phyloP scores from a whole-genome alignment of 169 alveolate genomes.

The Babesia ovata region DNA sequence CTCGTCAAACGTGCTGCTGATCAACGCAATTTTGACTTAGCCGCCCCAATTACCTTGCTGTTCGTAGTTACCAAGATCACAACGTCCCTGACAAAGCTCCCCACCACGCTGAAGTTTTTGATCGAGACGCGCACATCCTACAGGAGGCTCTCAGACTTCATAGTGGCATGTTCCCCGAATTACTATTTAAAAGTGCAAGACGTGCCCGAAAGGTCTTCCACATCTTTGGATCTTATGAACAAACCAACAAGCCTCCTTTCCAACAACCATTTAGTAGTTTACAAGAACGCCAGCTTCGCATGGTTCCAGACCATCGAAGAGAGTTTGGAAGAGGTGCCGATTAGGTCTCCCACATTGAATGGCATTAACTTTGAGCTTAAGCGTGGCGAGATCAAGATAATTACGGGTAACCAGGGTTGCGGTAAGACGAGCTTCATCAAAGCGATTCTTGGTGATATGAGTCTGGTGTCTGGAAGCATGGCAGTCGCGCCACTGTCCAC shows the following conservation, averaged over 20 bases:
- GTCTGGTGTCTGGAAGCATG: slow-evolving; percentile 64
- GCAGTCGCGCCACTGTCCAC: slow-evolving; percentile 59
- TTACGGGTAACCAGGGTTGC: slow-evolving; percentile 63
- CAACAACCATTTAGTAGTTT: slow-evolving; percentile 7
- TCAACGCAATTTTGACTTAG: slow-evolving; percentile 7
- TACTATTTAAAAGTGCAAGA: slow-evolving; percentile 11
- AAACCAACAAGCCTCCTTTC: background rate
- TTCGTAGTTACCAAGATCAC: slow-evolving; percentile 33
- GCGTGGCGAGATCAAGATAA: slow-evolving; percentile 52
- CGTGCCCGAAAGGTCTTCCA: background rate
- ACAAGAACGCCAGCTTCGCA: slow-evolving; percentile 39
- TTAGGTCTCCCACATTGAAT: background rate
- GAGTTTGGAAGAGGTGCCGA: background rate
- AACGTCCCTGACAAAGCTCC: slow-evolving; percentile 21
- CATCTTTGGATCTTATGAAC: background rate
- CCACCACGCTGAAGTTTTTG: slow-evolving; percentile 27
- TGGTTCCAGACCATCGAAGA: slow-evolving; percentile 36
- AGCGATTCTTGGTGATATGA: slow-evolving; percentile 66
- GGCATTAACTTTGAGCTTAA: slow-evolving; percentile 33
- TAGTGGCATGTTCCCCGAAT: slow-evolving; percentile 56
- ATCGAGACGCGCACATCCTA: slow-evolving; percentile 32
- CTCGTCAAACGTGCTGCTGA: slow-evolving; percentile 4
- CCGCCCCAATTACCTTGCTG: slow-evolving; percentile 38
- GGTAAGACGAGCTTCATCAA: slow-evolving; percentile 66
- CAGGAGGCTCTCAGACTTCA: slow-evolving; percentile 17